Evolutionary conservation across 164 flowering plant species (phyloP).

Genomic region (Malania oleifera): DNA sequence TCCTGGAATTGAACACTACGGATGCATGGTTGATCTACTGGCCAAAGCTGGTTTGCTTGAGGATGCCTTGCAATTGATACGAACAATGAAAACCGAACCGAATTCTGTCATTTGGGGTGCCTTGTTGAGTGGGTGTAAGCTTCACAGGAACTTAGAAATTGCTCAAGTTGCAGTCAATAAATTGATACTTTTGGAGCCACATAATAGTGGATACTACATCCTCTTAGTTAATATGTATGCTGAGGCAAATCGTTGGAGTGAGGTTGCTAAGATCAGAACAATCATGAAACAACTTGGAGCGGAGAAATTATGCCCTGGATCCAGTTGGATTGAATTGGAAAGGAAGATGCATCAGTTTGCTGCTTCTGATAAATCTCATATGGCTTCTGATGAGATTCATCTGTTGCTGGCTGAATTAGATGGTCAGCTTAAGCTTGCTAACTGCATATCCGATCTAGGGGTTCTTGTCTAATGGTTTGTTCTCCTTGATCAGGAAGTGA

Average conservation of each 20-base stretch:
- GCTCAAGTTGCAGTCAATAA: conserved; percentile 51
- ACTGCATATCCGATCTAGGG: conserved; percentile 14
- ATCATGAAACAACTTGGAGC: conserved; percentile 47
- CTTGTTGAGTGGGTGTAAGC: conserved; percentile 63
- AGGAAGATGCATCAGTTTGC: conserved; percentile 54
- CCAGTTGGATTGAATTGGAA: conserved; percentile 71
- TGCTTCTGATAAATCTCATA: conserved; percentile 54
- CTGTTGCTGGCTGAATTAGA: conserved; percentile 40
- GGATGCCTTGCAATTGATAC: conserved; percentile 55
- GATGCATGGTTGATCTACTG: conserved; percentile 79
- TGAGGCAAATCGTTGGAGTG: conserved; percentile 59
- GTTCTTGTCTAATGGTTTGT: too few species aligned
- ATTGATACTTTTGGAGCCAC: conserved; percentile 55
- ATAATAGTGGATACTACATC: conserved; percentile 53
- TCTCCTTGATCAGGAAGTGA: too few species aligned
- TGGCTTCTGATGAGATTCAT: conserved; percentile 36
- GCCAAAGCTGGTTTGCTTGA: conserved; percentile 60
- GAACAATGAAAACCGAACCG: conserved; percentile 51
- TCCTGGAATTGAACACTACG: conserved; percentile 67
- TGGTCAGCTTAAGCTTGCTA: conserved; percentile 39
- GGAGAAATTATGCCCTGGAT: conserved; percentile 62
- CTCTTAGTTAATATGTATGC: conserved; percentile 66
- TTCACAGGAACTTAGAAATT: conserved; percentile 56
- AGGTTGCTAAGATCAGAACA: conserved; percentile 48
- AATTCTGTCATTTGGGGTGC: conserved; percentile 78